Percentiles rank a stretch among this genome's conserved stretches.
phyloP scores from a whole-genome alignment of 2,329 filamentous ascomycete species.

The Herpotrichia juniperi region DNA sequence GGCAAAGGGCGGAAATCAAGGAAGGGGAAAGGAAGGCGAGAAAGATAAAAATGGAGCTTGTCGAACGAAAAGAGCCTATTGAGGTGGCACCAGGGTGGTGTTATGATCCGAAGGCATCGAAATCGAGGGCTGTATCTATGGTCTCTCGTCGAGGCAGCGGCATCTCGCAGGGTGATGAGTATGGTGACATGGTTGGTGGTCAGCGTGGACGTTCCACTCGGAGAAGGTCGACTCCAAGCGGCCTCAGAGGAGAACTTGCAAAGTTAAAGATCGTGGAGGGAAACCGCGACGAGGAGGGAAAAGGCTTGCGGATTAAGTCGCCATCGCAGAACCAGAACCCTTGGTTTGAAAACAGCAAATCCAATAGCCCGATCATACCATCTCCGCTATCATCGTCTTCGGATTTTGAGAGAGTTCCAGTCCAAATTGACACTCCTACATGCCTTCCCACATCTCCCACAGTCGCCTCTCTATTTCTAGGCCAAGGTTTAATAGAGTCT shows the following conservation, averaged over 20 bases:
- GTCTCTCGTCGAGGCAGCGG: neutral
- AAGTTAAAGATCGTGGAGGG: neutral
- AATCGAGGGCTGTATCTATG: neutral
- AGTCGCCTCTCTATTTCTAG: neutral
- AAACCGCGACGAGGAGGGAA: neutral
- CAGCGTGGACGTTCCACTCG: neutral
- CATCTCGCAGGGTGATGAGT: neutral
- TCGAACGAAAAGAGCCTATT: too few species aligned
- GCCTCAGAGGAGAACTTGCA: neutral
- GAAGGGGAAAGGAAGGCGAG: slow-evolving; percentile 1
- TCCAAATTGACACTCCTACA: neutral
- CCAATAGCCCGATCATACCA: neutral
- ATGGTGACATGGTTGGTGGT: neutral
- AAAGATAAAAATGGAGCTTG: slow-evolving; percentile 1
- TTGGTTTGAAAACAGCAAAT: neutral
- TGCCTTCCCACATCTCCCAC: neutral
- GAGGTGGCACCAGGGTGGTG: neutral
- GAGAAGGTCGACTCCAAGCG: neutral
- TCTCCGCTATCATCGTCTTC: neutral
- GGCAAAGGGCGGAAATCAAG: slow-evolving; percentile 3
- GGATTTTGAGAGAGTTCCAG: neutral
- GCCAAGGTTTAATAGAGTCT: too few species aligned
- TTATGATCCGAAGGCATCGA: neutral
- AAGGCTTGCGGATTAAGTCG: neutral
- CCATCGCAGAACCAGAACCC: neutral